These are phyloP conservation scores for Phialophora verrucosa DNA, from an alignment of 2,329 filamentous ascomycete genomes.

Conservation along the genomic window DNA sequence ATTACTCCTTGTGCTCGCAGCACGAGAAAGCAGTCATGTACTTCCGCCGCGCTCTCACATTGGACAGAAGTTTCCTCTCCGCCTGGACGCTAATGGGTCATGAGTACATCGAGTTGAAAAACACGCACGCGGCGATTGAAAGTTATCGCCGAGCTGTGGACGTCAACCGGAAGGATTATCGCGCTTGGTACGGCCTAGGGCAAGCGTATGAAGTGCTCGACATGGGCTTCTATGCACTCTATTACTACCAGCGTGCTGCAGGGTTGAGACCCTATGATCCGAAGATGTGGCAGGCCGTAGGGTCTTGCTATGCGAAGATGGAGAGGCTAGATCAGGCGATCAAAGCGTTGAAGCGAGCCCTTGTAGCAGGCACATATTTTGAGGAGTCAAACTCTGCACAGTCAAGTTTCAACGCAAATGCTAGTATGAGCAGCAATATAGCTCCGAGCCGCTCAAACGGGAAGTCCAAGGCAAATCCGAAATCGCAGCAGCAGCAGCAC, in stretches of 20 bases:
- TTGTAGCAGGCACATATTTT: conserved; percentile 86
- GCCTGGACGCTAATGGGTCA: conserved; percentile 99
- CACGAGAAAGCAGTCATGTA: conserved; percentile 99
- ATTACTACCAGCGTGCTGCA: conserved; percentile 96
- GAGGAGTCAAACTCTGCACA: conserved; percentile 60
- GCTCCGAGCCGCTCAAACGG: conserved; percentile 3
- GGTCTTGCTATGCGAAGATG: conserved; percentile 89
- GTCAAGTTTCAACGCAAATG: conserved; percentile 39
- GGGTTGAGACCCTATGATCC: conserved; percentile 93
- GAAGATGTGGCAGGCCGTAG: conserved; percentile 98
- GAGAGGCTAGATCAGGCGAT: conserved; percentile 86
- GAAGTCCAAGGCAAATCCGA: conserved; percentile 20
- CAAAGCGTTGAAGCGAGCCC: conserved; percentile 88
- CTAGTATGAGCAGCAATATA: conserved; percentile 20
- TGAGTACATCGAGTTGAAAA: conserved; percentile 98
- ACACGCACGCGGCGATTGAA: conserved; percentile 96
- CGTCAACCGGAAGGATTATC: conserved; percentile 93
- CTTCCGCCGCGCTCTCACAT: conserved; percentile 87
- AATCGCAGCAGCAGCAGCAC: conserved; percentile 13
- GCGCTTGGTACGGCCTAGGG: conserved; percentile 95
- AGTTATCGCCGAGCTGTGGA: conserved; percentile 95
- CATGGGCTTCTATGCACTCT: conserved; percentile 95
- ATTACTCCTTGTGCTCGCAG: conserved; percentile 90
- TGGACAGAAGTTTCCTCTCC: conserved; percentile 88
- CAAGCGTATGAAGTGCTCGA: conserved; percentile 98